Evolutionary conservation across 108 stramenopile genomes (phyloP), one percentile per base, ranked within the genome.

Genomic region (Cyclostephanos tholiformis): DNA sequence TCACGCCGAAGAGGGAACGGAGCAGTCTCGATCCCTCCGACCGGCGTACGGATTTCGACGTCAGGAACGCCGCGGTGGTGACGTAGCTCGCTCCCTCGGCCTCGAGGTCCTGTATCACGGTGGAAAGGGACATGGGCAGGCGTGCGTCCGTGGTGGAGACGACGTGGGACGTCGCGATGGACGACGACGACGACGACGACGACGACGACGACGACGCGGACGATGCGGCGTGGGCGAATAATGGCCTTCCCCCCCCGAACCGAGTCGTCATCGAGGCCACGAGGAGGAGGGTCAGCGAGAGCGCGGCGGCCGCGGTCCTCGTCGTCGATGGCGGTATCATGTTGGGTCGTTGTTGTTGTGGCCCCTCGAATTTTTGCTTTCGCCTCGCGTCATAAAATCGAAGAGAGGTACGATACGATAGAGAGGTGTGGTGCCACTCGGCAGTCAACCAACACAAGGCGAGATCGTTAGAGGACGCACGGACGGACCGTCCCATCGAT

Each of bases 111-210:
- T 87, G 85, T 56, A 91, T 87, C 17, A 93, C 85, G 27, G 87
- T 77, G 26, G 92, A 93, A 7, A 93, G 87, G 48, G 87, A 82
- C 92, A 91, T 93, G 67, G 92, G 92, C 6, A 91, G 87, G 16
- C 86, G 81, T 22, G 90, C 70, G 62, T 75, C 73, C 50, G 83
- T 84, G 68, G 84, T 74, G 52, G 80, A 71, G 44, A 86, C 85
- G 9, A 86, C 65, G 36, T 78, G 71, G 44, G n/a, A 22, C 64
- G 71, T 44, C 14, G 69, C 8, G n/a, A 25, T 1, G 20, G 52
- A 53, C 19, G 16, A 19, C 17, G 25, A n/a, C n/a, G n/a, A n/a
- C n/a, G n/a, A n/a, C 6, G 56, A 26, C 25, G 56, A 57, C 25
- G 56, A 41, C 41, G 41, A 41, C 41, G 41, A 41, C 41, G 41